A percentile compares a stretch with the other conserved stretches of the same genome.
phyloP scores from a whole-genome alignment of 2,329 filamentous ascomycete genomes.

The Colletotrichum sp. region DNA sequence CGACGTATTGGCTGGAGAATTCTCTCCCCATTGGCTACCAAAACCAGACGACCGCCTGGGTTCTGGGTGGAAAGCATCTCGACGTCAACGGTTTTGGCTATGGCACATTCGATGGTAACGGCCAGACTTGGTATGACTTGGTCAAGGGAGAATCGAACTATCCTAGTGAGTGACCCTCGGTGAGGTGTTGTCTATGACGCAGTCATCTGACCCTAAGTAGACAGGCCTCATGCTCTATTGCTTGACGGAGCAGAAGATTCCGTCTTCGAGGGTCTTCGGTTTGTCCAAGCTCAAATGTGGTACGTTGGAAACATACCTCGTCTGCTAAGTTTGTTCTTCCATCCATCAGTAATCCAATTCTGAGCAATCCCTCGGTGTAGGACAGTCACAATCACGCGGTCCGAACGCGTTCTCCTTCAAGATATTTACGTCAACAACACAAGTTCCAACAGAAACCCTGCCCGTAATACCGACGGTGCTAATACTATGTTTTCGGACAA shows the following conservation, averaged over 20 bases:
- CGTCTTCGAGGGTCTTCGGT: slow-evolving; percentile 49
- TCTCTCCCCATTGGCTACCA: neutral
- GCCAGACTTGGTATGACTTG: slow-evolving; percentile 1
- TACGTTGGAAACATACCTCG: neutral
- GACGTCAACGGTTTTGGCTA: neutral
- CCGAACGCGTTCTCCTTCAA: slow-evolving; percentile 47
- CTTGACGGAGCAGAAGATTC: neutral
- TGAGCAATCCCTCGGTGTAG: neutral
- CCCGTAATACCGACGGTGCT: slow-evolving; percentile 43
- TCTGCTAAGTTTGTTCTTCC: neutral
- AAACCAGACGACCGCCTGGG: neutral
- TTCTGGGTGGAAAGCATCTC: neutral
- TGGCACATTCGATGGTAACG: neutral
- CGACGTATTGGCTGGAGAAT: neutral
- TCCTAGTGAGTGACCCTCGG: neutral
- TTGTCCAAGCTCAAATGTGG: slow-evolving; percentile 64
- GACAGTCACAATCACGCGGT: slow-evolving; percentile 56
- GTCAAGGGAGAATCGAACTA: neutral
- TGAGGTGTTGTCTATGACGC: fast-evolving
- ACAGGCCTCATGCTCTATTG: neutral
- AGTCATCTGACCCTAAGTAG: neutral
- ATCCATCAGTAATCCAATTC: neutral
- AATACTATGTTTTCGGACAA: slow-evolving; percentile 58
- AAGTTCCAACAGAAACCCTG: slow-evolving; percentile 30
- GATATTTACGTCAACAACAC: slow-evolving; percentile 59